Evolutionary conservation across 768 basidiomycete species (phyloP).

Genomic region (Chiua virens): DNA sequence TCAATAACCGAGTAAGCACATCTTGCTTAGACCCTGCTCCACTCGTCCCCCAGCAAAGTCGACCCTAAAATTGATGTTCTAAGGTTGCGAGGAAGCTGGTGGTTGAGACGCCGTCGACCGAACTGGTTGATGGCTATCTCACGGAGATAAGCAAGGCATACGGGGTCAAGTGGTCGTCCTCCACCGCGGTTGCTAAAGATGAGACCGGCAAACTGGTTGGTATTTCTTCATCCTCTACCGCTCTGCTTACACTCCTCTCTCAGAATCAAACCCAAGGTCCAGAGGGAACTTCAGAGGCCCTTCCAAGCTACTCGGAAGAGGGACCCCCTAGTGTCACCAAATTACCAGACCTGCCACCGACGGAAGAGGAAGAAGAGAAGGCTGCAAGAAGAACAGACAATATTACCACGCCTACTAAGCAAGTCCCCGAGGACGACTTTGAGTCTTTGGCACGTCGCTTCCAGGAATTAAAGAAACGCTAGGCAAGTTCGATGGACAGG

Average conservation of each 20-base stretch:
- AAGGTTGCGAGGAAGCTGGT: constrained; percentile 78
- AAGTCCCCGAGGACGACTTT: constrained; percentile 62
- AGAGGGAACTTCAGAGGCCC: constrained; percentile 15
- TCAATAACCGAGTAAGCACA: constrained; percentile 74
- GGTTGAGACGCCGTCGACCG: constrained; percentile 64
- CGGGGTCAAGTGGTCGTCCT: constrained; percentile 63
- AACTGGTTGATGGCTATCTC: constrained; percentile 86
- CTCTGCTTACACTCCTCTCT: constrained; percentile 3
- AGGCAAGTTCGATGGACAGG: constrained; percentile 9
- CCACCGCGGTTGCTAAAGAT: constrained; percentile 29
- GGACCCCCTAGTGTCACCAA: constrained; percentile 27
- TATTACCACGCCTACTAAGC: constrained; percentile 7
- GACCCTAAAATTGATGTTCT: constrained; percentile 1
- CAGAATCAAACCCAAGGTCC: constrained; percentile 7
- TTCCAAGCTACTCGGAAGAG: constrained; percentile 31
- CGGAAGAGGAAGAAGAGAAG: constrained; percentile 45
- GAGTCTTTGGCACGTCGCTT: constrained; percentile 77
- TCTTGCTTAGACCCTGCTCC: neutral
- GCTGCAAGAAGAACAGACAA: constrained; percentile 3
- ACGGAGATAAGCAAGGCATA: constrained; percentile 89
- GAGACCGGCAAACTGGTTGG: constrained; percentile 43
- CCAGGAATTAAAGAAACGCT: constrained; percentile 84
- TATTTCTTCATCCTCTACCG: neutral
- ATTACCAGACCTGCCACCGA: constrained; percentile 52
- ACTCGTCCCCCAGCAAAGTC: neutral